Conservation (phyloP, 2,329 filamentous ascomycete genomes). For the Hymenoscyphus fructigenus region DNA sequence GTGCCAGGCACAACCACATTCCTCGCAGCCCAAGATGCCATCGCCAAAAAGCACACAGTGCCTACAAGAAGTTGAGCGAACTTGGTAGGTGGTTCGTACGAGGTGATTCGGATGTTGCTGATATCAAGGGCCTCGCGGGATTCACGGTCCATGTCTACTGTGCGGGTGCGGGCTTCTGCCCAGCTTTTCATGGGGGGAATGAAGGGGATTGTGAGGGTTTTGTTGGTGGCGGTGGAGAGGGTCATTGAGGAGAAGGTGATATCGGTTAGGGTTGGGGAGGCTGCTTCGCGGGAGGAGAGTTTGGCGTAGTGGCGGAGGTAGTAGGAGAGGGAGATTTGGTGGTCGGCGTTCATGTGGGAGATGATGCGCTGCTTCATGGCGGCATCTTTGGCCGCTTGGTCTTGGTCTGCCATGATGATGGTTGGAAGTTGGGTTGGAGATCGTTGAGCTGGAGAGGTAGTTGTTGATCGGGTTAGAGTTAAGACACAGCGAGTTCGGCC, state of each 20-base stretch:
- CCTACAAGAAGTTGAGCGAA: constrained; percentile 53
- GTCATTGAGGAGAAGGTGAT: constrained; percentile 63
- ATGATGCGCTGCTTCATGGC: constrained; percentile 63
- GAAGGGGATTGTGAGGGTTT: constrained; percentile 57
- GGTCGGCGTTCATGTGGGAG: constrained; percentile 84
- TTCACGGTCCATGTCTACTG: constrained; percentile 71
- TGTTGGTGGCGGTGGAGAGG: constrained; percentile 51
- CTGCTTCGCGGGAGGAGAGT: constrained; percentile 54
- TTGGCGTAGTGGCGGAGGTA: constrained; percentile 74
- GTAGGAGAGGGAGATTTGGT: constrained; percentile 69
- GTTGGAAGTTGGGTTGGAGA: neutral
- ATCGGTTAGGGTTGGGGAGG: constrained; percentile 62
- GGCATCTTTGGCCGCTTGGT: constrained; percentile 38
- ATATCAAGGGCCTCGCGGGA: constrained; percentile 60
- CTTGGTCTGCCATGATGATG: constrained; percentile 12
- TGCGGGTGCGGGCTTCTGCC: constrained; percentile 64
- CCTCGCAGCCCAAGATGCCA: constrained; percentile 49
- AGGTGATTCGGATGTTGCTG: constrained; percentile 41
- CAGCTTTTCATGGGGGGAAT: constrained; percentile 68
- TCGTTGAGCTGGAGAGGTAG: neutral
- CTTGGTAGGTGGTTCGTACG: constrained; percentile 38
- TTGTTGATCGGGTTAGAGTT: neutral
- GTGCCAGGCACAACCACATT: constrained; percentile 54
- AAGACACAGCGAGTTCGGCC: neutral
- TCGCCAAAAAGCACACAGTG: constrained; percentile 53